phyloP scores from a whole-genome alignment of 106 monocot genomes.

The Hemerocallis citrina region DNA sequence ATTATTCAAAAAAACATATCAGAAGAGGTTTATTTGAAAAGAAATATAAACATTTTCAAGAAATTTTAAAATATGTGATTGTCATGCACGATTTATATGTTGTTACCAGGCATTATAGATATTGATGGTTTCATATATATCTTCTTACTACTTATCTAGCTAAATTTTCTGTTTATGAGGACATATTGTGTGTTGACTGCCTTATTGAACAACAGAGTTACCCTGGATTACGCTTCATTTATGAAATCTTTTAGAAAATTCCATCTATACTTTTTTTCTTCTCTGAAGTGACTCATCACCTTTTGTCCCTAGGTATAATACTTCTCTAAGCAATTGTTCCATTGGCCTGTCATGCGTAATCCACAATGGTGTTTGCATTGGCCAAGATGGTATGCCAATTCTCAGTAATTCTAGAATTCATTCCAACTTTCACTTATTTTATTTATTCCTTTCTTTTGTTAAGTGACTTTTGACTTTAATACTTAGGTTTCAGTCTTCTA shows the following conservation, averaged over 20 bases:
- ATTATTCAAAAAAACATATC: too few species aligned
- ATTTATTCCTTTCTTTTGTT: neutral
- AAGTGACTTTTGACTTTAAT: neutral
- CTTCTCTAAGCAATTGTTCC: constrained; percentile 64
- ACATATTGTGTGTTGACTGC: too few species aligned
- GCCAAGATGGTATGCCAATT: constrained; percentile 83
- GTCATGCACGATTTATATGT: too few species aligned
- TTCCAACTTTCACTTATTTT: neutral
- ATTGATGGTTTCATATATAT: too few species aligned
- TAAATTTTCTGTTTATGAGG: too few species aligned
- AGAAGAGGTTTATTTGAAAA: too few species aligned
- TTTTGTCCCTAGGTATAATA: constrained; percentile 58
- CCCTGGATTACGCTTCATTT: too few species aligned
- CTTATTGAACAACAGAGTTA: too few species aligned
- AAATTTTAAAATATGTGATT: too few species aligned
- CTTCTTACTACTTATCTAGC: too few species aligned
- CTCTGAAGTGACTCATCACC: neutral
- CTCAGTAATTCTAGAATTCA: neutral
- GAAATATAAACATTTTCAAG: too few species aligned
- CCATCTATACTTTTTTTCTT: neutral
- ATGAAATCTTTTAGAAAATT: neutral
- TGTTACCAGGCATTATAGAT: too few species aligned
- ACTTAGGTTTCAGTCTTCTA: neutral
- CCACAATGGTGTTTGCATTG: constrained; percentile 75
- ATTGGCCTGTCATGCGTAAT: constrained; percentile 68